Percentiles rank a stretch among this genome's conserved stretches.
Evolutionary conservation across 2,329 filamentous ascomycete species (phyloP).

Genomic region (Fusarium acutatum): DNA sequence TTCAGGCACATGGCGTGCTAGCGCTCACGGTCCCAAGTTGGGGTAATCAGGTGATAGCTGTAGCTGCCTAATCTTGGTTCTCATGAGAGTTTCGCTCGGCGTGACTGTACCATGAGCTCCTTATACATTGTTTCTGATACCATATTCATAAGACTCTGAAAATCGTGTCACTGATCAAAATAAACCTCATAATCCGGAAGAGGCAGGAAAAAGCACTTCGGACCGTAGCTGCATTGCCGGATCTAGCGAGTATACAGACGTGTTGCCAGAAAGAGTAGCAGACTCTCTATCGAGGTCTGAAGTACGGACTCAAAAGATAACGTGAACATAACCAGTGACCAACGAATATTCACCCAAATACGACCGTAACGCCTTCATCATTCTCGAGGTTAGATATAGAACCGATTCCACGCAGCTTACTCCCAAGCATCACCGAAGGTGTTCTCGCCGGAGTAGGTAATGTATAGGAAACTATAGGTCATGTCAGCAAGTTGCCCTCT

Average conservation of each 20-base stretch:
- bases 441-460: conserved; percentile 99
- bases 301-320: conserved; percentile 32
- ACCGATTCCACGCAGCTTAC: conserved; percentile 26
- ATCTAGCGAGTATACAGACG: conserved; percentile 6
- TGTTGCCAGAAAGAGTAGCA: conserved; percentile 22
- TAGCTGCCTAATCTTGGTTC: conserved; percentile 3
- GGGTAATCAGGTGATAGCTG: conserved; percentile 12
- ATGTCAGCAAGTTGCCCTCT: conserved; percentile 24
- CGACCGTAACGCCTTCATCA: conserved; percentile 50
- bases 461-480: conserved; percentile 88
- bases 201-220: background rate
- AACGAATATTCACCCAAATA: conserved; percentile 42
- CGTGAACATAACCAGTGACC: conserved; percentile 40
- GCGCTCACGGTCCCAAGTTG: background rate
- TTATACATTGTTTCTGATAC: background rate
- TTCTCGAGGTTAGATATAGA: conserved; percentile 36
- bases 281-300: conserved; percentile 37
- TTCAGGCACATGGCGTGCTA: conserved; percentile 11
- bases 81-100: background rate
- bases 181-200: conserved; percentile 5
- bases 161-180: background rate
- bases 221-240: background rate
- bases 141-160: background rate
- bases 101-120: background rate
- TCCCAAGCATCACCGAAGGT: conserved; percentile 75